Evolutionary conservation across 108 stramenopile species (phyloP), one percentile per base, ranked within the genome.

Genomic region (Nitzschia sp.): DNA sequence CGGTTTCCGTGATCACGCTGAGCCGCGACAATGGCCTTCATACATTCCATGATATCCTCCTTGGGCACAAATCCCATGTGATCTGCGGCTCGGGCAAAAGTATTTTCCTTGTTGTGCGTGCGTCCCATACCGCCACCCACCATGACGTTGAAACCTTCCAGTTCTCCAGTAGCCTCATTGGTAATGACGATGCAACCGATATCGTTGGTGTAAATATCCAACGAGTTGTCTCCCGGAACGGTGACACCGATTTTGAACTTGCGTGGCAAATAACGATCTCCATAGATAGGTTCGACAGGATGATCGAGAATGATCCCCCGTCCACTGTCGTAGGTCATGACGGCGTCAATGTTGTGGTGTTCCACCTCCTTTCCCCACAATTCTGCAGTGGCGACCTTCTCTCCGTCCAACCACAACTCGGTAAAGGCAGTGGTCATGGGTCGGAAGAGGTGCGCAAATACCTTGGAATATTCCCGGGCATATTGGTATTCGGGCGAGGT

Each of bases 241-340:
- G 98, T 97, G 25, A 99, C 88, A 50, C 93, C 96, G 69, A 99
- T 97, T 90, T 99, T 99, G 84, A 98, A 99, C 79, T 99, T 99
- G 17, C 96, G 90, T 8, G 98, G 98, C 61, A 99, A 76, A 76
- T 99, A 99, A 30, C 90, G 87, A 60, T 93, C 88, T 34, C 98
- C 98, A 80, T 99, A 99, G 26, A 99, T 73, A 15, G 97, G 96
- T 78, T 99, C 98, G 23, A 83, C 80, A 16, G 88, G 81, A 62
- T 88, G 45, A 63, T 96, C 88, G 1, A 97, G 73, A 64, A 98
- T 76, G 29, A 92, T 86, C 15, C 97, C 97, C 26, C 91, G 72
- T 22, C 97, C 97, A 57, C 64, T 84, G 63, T 97, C 95, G 58
- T 90, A 53, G 21, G 66, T 26, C 86, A 94, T 93, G 48, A 30